Base-by-base conservation (phyloP, 352 stramenopile genomes). In the Phytopythium aichiense region DNA sequence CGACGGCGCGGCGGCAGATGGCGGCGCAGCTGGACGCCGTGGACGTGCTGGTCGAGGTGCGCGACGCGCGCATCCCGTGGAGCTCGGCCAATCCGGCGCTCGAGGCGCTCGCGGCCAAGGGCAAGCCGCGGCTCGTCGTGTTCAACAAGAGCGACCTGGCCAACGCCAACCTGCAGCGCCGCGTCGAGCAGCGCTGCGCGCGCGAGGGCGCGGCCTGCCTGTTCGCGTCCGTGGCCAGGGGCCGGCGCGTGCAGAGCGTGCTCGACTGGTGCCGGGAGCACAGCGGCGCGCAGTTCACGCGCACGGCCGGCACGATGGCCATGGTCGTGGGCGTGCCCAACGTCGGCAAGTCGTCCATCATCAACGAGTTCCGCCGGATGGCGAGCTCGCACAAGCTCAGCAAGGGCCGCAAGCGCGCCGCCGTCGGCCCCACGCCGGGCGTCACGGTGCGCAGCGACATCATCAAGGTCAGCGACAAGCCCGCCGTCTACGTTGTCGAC, bases 261-360 rank as follows among this genome's bases (percentile, higher is more conserved):
- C 56, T 95, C 56, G 65, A 91, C 55, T 95, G 87, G 87, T 93
- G 84, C 65, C 87, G 89, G 61, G 68, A 71, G 38, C 70, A 81
- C 67, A 92, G 83, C 60, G 73, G 74, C 43, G 83, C 84, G 48
- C 84, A 95, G 64, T 95, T 95, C 73, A 90, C 84, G 64, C 84
- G 74, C 61, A 94, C 87, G 7, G 87, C 83, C n/a, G 84, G 84
- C 25, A 89, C 87, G 16, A 91, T 95, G 75, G 82, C 92, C 63
- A 95, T 95, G 83, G 85, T 96, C 28, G 77, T 92, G 6, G 89
- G 89, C 12, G 92, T 96, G 58, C 89, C 89, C 16, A 96, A 96
- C 64, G 89, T 96, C n/a, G 89, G 89, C 57, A 96, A 96, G 63
- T 92, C 80, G 25, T 96, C 87, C 7, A 84, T 96, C 30, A 96